Percentiles rank a stretch among this genome's conserved stretches.
Conservation (phyloP, 306 rosid species). For the Cyclanthera cordifolia region DNA sequence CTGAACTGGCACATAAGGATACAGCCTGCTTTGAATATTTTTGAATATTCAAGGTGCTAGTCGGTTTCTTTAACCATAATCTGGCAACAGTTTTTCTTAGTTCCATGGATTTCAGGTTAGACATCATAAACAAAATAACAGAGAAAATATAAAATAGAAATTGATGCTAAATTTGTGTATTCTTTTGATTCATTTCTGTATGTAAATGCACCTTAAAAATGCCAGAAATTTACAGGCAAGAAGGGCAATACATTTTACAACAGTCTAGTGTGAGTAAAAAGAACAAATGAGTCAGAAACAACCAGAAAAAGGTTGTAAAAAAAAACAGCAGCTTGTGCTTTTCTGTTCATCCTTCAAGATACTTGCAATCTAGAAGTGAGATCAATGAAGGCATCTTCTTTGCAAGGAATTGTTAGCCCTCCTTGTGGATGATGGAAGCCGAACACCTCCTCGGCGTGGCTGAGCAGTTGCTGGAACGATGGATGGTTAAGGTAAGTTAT, state of each 20-base stretch:
- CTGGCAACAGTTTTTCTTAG: neutral
- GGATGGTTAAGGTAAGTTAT: constrained; percentile 25
- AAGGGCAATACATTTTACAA: neutral
- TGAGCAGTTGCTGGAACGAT: constrained; percentile 21
- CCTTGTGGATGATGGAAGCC: constrained; percentile 33
- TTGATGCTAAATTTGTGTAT: neutral
- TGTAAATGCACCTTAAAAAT: constrained; percentile 3
- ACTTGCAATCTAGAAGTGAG: constrained; percentile 19
- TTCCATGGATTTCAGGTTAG: neutral
- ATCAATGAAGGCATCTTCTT: too few species aligned
- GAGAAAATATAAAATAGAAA: neutral
- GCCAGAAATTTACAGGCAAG: constrained; percentile 8
- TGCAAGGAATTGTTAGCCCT: constrained; percentile 30
- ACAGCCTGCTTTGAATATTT: neutral
- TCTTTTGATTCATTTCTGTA: neutral
- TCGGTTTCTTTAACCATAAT: neutral
- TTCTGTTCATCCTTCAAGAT: neutral
- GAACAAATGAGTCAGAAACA: neutral
- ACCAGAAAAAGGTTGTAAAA: constrained; percentile 1
- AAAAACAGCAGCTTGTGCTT: neutral
- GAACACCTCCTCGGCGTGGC: constrained; percentile 23
- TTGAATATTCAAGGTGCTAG: neutral
- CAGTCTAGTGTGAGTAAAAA: neutral
- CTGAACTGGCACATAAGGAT: neutral
- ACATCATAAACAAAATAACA: neutral